Evolutionary conservation across 768 basidiomycete genomes (phyloP), one percentile per base, ranked within the genome.

Genomic region (Baorangia bicolor): DNA sequence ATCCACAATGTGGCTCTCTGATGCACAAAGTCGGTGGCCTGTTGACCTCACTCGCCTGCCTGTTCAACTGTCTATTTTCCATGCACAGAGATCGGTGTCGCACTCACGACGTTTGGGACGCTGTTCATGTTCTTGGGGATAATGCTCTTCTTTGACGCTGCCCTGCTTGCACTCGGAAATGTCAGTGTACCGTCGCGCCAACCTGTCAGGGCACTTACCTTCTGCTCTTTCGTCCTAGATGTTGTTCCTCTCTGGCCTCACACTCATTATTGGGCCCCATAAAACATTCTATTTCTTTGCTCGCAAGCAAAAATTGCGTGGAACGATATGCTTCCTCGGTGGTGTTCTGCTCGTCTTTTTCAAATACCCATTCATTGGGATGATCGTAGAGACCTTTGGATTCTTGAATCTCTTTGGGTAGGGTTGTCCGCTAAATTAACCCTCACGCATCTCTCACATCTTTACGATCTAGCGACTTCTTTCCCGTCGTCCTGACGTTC

Each of bases 261-360:
- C 95, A 9, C 81, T 98, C 59, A 96, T 98, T 76, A 98, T 99
- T 61, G 97, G 94, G 5, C 94, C 94, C 8, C 87, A 90, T 60
- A 98, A 98, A 77, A 97, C 94, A 20, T 95, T 97, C 76, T 92
- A 93, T 74, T 98, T 99, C 78, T 98, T 99, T 74, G 90, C 95
- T 31, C 85, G 97, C 58, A 90, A 84, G 70, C 91, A 98, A 73
- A 99, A 99, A 74, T 75, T 98, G 60, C 84, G 97, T 18, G 97
- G 97, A 41, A 89, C 92, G 6, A 59, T 81, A 45, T 94, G 92
- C 70, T 96, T 96, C 78, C 69, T 96, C 38, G 91, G 90, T 30
- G 94, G 94, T 16, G 88, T 98, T 60, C 68, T 93, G 16, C 86
- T 99, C 58, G 94, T 98, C 16, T 99, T 99, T 74, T 62, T 91